phyloP scores from a whole-genome alignment of 2,329 filamentous ascomycete species.

The Scopulariopsis brevicaulis region DNA sequence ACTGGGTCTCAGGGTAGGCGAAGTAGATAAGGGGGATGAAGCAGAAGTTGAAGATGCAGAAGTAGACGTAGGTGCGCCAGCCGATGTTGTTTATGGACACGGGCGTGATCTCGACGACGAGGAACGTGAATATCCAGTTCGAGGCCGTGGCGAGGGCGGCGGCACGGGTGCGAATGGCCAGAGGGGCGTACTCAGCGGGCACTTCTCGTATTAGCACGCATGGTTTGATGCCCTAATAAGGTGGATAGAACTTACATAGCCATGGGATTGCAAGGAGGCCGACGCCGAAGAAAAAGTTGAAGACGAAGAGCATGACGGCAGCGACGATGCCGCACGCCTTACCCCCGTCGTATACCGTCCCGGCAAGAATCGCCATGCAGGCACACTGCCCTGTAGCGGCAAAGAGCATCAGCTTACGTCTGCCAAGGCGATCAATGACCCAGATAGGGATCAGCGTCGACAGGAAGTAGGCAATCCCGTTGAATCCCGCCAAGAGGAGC shows the following conservation, averaged over 20 bases:
- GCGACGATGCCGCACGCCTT: slow-evolving; percentile 21
- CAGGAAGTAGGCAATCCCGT: slow-evolving; percentile 24
- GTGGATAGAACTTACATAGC: no score
- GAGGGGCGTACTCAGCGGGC: no score
- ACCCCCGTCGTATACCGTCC: slow-evolving; percentile 22
- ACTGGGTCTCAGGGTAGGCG: slow-evolving; percentile 17
- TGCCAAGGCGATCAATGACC: slow-evolving; percentile 27
- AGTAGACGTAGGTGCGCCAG: slow-evolving; percentile 9
- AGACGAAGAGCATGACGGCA: slow-evolving; percentile 30
- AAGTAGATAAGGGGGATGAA: slow-evolving; percentile 19
- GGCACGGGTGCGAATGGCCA: no score
- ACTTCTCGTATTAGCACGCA: no score
- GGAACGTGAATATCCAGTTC: slow-evolving; percentile 13
- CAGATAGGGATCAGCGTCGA: slow-evolving; percentile 26
- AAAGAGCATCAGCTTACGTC: slow-evolving; percentile 24
- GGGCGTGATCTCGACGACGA: neutral
- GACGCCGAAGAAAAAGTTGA: slow-evolving; percentile 27
- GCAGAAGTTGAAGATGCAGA: slow-evolving; percentile 17
- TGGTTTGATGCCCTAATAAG: no score
- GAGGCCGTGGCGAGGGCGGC: slow-evolving; percentile 22
- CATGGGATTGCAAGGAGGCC: slow-evolving; percentile 28
- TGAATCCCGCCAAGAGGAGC: slow-evolving; percentile 36
- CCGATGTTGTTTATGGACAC: slow-evolving; percentile 2
- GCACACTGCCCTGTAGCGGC: slow-evolving; percentile 26
- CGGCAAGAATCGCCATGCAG: slow-evolving; percentile 27